Percentiles rank a stretch among this genome's conserved stretches.
These are phyloP conservation scores for Colletotrichum sp. DNA, from an alignment of 2,329 filamentous ascomycete genomes.

Conservation along the genomic window DNA sequence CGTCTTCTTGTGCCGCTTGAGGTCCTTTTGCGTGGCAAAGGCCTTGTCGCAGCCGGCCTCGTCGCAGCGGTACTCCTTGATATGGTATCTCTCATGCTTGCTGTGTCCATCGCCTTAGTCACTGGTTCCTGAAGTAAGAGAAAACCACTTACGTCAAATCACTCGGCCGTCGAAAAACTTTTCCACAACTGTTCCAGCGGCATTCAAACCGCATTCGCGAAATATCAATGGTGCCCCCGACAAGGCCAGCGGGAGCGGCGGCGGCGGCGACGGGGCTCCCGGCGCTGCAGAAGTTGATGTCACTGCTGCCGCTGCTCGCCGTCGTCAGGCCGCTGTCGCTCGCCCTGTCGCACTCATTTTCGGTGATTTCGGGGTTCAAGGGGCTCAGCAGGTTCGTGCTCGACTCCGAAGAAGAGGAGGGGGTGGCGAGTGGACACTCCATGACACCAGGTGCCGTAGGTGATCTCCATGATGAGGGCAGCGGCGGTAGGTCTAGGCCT, in stretches of 20 bases:
- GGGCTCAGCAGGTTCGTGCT: slow-evolving; percentile 20
- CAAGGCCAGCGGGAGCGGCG: neutral
- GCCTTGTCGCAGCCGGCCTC: slow-evolving; percentile 22
- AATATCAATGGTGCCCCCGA: neutral
- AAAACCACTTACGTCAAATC: slow-evolving; percentile 10
- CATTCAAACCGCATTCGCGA: slow-evolving; percentile 15
- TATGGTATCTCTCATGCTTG: slow-evolving; percentile 27
- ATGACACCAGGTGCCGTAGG: slow-evolving; percentile 24
- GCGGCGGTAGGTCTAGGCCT: neutral
- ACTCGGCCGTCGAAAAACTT: slow-evolving; percentile 19
- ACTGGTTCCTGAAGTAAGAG: neutral
- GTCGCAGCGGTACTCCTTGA: slow-evolving; percentile 25
- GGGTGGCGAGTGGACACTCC: slow-evolving; percentile 23
- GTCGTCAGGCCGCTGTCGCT: slow-evolving; percentile 6
- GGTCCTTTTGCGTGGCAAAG: slow-evolving; percentile 29
- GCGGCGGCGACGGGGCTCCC: neutral
- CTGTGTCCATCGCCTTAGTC: slow-evolving; percentile 1
- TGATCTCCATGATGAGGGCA: slow-evolving; percentile 19
- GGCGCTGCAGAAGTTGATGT: neutral
- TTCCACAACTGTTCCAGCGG: slow-evolving; percentile 17
- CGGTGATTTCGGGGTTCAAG: slow-evolving; percentile 3
- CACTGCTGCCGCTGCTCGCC: neutral
- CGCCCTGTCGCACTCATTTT: slow-evolving; percentile 17
- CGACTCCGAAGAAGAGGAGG: slow-evolving; percentile 22
- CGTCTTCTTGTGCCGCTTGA: slow-evolving; percentile 26